Evolutionary conservation across 2,329 filamentous ascomycete genomes (phyloP), one percentile per base, ranked within the genome.

Genomic region (Metarhizium brunneum): DNA sequence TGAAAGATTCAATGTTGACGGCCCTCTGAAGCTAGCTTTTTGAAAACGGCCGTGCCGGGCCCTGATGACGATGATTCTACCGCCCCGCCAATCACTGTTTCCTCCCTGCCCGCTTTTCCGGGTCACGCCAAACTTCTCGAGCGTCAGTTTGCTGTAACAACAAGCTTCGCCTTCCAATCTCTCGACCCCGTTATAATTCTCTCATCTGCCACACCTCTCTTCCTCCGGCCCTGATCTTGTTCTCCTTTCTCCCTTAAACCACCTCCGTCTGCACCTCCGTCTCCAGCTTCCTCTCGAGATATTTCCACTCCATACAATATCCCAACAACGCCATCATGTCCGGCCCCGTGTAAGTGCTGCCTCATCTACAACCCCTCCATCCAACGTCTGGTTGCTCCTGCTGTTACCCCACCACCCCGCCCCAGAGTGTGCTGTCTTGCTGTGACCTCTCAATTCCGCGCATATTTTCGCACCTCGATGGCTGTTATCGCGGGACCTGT

Each of bases 271-370:
- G 47, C 61, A 59, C 53, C 60, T 56, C 57, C 57, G 53, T 60
- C 60, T 56, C 60, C 40, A 51, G 49, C 58, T 25, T 59, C 58
- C 35, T 51, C 51, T 29, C 36, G 51, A 30, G 53, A 53, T 47
- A 51, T 42, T 53, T 54, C 53, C 47, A 53, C 8, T n/a, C 43
- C 49, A 18, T 36, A 50, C 29, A 55, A 25, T 36, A 43, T 38
- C 18, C 13, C 45, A n/a, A 48, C n/a, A 54, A 53, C 52, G 48
- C 56, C 73, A 80, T 73, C 73, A 84, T 84, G 81, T 84, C 81
- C 79, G 80, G 80, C 71, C 73, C 83, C 74, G 82, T 84, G 83
- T 86, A 82, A 85, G 83, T 85, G 55, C 43, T 54, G 35, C 52
- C 53, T 53, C 43, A 14, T 53, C 53, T 35, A 56, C 51, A 61